Evolutionary conservation across 768 basidiomycete genomes (phyloP), one percentile per base, ranked within the genome.

Genomic region (Strobilomyces dryophilus): DNA sequence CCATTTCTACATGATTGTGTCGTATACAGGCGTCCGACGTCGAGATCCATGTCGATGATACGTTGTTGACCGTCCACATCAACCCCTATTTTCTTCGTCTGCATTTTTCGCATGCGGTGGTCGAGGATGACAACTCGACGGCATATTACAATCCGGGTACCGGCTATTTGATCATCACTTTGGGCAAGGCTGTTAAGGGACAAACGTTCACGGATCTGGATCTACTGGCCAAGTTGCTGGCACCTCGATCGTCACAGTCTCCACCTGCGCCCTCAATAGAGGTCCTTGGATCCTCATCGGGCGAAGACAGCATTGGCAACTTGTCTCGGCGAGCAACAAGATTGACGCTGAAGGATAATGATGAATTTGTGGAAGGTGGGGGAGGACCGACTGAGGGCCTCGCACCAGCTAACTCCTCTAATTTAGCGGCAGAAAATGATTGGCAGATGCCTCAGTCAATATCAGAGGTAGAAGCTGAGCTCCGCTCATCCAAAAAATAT

Each of bases 1-100:
- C 32, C 34, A 39, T 41, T 46, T 29, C 47, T 43, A 54, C 65
- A 55, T 51, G 62, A 66, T 37, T 15, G 14, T 27, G 32, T 51
- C 40, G 7, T 40, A 18, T 39, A 8, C 79, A 92, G 90, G 88
- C 91, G 11, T 80, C 85, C 39, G 91, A 92, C 58, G 81, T 84
- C 31, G 91, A 92, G 66, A 84, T 91, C 46, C 76, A 86, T 57
- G 81, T 90, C 51, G 85, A 89, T 62, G 81, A 81, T 49, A 80
- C 80, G 26, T 69, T 86, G 45, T 76, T 92, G 65, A 83, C 82
- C 18, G 71, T 91, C 37, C 83, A 92, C 61, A 79, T 92, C 66
- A 89, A 87, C 53, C 91, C 91, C 2, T 94, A 92, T 65, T 93
- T 87, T 61, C 76, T 93, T 49, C 84, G 89, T 2, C 76, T 94